Percentiles rank a stretch among this genome's conserved stretches.
Evolutionary conservation across 1,139 yeast genomes (phyloP).

Genomic region (Hemisphaericaspora xylanilytica): DNA sequence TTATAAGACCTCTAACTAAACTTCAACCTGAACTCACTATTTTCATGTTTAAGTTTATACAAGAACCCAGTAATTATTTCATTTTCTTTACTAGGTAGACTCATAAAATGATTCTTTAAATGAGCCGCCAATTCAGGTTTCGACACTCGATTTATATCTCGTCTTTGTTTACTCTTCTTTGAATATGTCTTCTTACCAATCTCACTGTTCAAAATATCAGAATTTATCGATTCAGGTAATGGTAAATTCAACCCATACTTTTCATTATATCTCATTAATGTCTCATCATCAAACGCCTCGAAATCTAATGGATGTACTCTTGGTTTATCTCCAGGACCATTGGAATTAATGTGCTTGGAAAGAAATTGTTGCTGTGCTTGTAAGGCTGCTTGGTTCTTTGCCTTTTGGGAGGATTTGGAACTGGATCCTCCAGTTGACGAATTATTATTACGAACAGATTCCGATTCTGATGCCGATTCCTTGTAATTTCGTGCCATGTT

Average conservation of each 20-base stretch:
- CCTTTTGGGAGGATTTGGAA: slow-evolving; percentile 48
- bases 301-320: slow-evolving; percentile 59
- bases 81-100: slow-evolving; percentile 65
- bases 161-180: slow-evolving; percentile 28
- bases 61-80: slow-evolving; percentile 77
- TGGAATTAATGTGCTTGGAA: slow-evolving; percentile 58
- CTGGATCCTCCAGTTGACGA: slow-evolving; percentile 15
- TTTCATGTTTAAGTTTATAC: slow-evolving; percentile 70
- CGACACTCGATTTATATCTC: slow-evolving; percentile 33
- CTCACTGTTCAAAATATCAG: slow-evolving; percentile 58
- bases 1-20: slow-evolving; percentile 16
- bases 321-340: slow-evolving; percentile 58
- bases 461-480: slow-evolving; percentile 47
- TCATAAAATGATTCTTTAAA: slow-evolving; percentile 61
- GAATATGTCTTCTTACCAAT: slow-evolving; percentile 63
- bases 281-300: slow-evolving; percentile 48
- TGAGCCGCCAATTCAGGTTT: slow-evolving; percentile 54
- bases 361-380: slow-evolving; percentile 62
- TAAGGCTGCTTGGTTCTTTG: slow-evolving; percentile 52
- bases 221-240: slow-evolving; percentile 54
- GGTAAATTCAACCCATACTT: slow-evolving; percentile 50
- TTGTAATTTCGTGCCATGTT: slow-evolving; percentile 15
- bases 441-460: slow-evolving; percentile 25
- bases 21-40: slow-evolving; percentile 44
- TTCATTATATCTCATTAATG: slow-evolving; percentile 57